Evolutionary conservation across 2,329 filamentous ascomycete genomes (phyloP), one percentile per base, ranked within the genome.

Genomic region (Hypoxylon sp.): DNA sequence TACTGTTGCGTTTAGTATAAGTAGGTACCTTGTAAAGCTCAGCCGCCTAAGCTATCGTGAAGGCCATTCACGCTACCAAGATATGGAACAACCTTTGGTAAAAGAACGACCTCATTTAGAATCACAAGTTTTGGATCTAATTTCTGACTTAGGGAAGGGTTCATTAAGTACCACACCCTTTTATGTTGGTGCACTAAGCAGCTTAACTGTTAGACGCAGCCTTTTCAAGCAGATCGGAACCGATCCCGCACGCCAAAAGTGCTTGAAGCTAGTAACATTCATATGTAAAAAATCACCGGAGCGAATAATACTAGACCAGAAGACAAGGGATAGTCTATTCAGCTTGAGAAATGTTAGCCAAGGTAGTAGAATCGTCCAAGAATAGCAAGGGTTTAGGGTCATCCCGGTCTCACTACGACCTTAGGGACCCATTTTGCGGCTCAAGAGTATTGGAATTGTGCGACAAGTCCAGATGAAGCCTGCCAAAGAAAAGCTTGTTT

Each of bases 341-440:
- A 44, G 49, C 34, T 48, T 44, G 48, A 9, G 32, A 37, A 25
- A 20, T 9, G 17, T 46, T 13, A 16, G 15, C 27, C 21, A 4
- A 35, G 8, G 48, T 57, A 5, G 48, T 34, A 52, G 12, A 15
- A 2, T 23, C 7, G 34, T 27, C 38, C 23, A 38, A 37, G 17
- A 41, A 42, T 17, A 13, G 38, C 30, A 43, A 30, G 16, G 16
- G 30, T 31, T 27, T 32, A 9, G 45, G 34, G 7, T 15, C 16
- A 37, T 41, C 32, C n/a, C 26, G 16, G 23, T 37, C 25, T 44
- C n/a, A 44, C 41, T 53, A 41, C 53, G 7, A 59, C 56, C 31
- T 15, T 38, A 43, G 11, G 12, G 31, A 17, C 15, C 32, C 20
- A 43, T 26, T 7, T 45, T 50, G 51, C 45, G 56, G 52, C 53